Base-by-base conservation (phyloP, 2,329 filamentous ascomycete genomes). In the Raffaelea albimanens region DNA sequence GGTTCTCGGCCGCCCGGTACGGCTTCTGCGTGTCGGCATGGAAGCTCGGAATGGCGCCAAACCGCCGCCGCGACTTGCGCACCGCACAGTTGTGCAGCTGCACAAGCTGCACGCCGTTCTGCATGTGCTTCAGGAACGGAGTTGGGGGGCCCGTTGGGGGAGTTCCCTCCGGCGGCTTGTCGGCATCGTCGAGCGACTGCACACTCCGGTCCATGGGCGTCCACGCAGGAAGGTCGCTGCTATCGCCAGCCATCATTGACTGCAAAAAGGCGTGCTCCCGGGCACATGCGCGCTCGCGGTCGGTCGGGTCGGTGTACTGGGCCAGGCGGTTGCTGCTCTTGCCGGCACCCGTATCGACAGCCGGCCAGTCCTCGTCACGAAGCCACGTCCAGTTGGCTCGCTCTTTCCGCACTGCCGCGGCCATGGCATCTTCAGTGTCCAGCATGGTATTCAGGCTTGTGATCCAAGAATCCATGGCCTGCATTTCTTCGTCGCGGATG, bases 11-110 rank as follows among this genome's bases (percentile, higher is more conserved):
- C 53, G 83, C 83, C 43, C 93, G 84, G 63, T 98, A 98, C 0
- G 93, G 93, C 67, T 97, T 97, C 51, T 81, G 83, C 10, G 93
- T 91, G 63, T 98, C 89, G n/a, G 82, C 83, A 63, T 97, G 93
- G 64, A 85, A 96, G 10, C 78, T 77, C 49, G 87, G 88, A 60
- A 98, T 96, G 53, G 87, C 80, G 45, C 90, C 89, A 61, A 97
- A 97, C 8, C 85, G 86, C 25, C 87, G 78, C 60, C 84, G 82
- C 20, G 90, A 96, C 61, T 87, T 87, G 59, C 81, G 80, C 29
- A 98, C 86, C 0, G 87, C 81, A 14, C 84, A 82, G 62, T 98
- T 98, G 72, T 98, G 93, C 53, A 97, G 77, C 56, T 83, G 81
- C 29, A 97, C 82, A 2, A 98, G 77, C 40, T 83, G 76, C 38